Base-by-base conservation (phyloP, 2,329 filamentous ascomycete genomes). In the Clonostachys sp. region DNA sequence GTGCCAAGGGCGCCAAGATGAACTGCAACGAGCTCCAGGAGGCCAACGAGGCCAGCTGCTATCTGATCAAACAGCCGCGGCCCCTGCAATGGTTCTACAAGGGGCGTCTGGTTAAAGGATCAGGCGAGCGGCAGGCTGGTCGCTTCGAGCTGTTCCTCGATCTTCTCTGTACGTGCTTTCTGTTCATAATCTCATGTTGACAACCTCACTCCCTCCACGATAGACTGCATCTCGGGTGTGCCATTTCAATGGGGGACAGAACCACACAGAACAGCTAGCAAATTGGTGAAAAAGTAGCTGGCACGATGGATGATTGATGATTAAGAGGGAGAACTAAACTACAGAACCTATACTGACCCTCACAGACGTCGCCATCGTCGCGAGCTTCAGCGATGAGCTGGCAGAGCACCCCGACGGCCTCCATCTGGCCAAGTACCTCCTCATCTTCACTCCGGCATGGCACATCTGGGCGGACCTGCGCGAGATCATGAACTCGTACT, bases 401-500 rank as follows among this genome's bases (percentile, higher is more conserved):
- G 67, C 67, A 24, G 72, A 76, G 49, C 60, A 74, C 42, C 65
- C 73, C 9, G 61, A 70, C 24, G 71, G 71, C 18, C 57, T 57
- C 17, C 65, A 70, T 34, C 61, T 75, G 6, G 67, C 67, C 45
- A 75, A 75, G 56, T 76, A 74, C 54, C 62, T 76, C 30, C 64
- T 76, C 41, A 71, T 74, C 36, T 71, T 74, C 36, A 62, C 70
- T 8, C 71, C 71, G 10, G 71, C 72, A 47, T 75, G 72, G 72
- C 68, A 76, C 50, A 69, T 75, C 44, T 76, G 73, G 73, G 66
- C 63, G 39, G 73, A 77, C 50, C 61, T 75, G 16, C 68, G 72
- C 50, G 73, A 75, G 57, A 60, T 75, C 48, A 75, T 76, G 71
- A 77, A 77, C 57, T 72, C 70, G 8, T 77, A 73, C 58, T 75